A percentile compares a stretch with the other conserved stretches of the same genome.
Conservation (phyloP, 768 basidiomycete species). For the Termitomyces sp. region DNA sequence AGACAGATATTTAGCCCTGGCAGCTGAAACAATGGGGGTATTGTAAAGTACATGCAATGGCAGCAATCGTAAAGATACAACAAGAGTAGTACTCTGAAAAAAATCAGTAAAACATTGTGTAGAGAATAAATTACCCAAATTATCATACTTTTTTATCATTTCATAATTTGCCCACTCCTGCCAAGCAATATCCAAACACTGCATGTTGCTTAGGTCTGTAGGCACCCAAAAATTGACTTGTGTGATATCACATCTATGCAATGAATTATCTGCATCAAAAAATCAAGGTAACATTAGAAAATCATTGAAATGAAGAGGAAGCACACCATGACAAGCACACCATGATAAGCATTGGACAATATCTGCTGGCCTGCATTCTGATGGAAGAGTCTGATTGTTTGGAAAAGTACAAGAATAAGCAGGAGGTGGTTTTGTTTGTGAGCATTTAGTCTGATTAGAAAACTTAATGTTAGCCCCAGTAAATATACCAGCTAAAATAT, state of each 20-base stretch:
- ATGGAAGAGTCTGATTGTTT: constrained; percentile 54
- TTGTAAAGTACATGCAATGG: too few species aligned
- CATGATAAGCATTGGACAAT: constrained; percentile 50
- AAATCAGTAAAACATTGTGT: constrained; percentile 4
- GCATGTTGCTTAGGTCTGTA: constrained; percentile 30
- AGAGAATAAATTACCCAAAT: not conserved
- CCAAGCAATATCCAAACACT: constrained; percentile 43
- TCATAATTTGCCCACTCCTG: constrained; percentile 54
- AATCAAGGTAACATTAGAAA: not conserved
- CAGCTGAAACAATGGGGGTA: constrained; percentile 40
- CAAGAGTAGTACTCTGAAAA: constrained; percentile 37
- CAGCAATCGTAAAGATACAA: constrained; percentile 56
- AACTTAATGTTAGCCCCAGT: constrained; percentile 11
- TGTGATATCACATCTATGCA: constrained; percentile 39
- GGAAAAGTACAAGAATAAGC: constrained; percentile 43
- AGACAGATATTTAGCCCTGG: constrained; percentile 46
- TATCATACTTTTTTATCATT: constrained; percentile 47
- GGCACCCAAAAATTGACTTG: constrained; percentile 40
- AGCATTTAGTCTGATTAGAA: constrained; percentile 31
- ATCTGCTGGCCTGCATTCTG: constrained; percentile 43
- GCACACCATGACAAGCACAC: constrained; percentile 56
- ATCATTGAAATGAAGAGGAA: not conserved
- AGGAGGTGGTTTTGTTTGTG: constrained; percentile 39
- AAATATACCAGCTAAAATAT: constrained; percentile 15
- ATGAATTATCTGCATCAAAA: constrained; percentile 37